Percentiles rank a stretch among this genome's conserved stretches.
Evolutionary conservation across 148 eudicot genomes (phyloP).

Genomic region (Arctostaphylos glauca): DNA sequence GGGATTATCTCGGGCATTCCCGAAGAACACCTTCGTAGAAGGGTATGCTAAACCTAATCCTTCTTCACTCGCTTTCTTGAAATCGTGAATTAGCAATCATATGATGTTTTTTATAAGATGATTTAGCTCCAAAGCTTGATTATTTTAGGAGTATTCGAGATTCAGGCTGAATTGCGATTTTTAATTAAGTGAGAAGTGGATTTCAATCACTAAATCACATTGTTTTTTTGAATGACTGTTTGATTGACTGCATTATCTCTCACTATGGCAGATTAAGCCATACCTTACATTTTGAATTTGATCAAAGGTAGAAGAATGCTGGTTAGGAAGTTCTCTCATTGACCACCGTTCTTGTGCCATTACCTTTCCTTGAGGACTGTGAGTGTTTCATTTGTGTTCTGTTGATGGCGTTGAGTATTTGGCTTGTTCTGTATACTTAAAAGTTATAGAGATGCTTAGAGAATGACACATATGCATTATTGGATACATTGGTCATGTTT

Average conservation of each 20-base stretch:
- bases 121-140: not conserved
- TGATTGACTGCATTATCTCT: not conserved
- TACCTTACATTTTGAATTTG: not conserved
- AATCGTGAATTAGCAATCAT: too few species aligned
- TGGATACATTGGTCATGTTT: not conserved
- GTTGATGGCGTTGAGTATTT: not conserved
- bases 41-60: constrained; percentile 29
- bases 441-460: not conserved
- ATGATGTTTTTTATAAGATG: not conserved
- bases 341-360: not conserved
- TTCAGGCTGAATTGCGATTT: not conserved
- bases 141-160: not conserved
- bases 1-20: constrained; percentile 79
- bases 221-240: not conserved
- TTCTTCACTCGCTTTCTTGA: not conserved
- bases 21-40: constrained; percentile 61
- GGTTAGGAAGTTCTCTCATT: not conserved
- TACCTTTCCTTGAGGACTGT: not conserved
- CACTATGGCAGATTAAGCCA: not conserved
- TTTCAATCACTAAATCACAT: not conserved
- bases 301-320: not conserved
- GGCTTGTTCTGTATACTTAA: not conserved
- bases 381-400: not conserved
- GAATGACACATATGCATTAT: not conserved
- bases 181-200: not conserved